Conservation (phyloP, 139 green algal species). For the Haematococcus sp. region DNA sequence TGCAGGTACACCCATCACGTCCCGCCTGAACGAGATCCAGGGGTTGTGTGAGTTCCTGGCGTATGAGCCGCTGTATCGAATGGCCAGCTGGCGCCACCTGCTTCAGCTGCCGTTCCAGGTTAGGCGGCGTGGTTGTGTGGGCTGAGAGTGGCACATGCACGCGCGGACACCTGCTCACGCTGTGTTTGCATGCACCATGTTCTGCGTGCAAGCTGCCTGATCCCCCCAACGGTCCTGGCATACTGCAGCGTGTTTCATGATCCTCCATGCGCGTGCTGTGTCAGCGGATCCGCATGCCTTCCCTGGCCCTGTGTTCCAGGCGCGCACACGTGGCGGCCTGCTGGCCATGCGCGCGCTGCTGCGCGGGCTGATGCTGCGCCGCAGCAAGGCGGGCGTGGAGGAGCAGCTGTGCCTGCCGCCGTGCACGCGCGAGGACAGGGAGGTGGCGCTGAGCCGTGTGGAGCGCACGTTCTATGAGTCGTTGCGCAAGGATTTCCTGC, state of each 20-base stretch:
- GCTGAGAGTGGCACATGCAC: too few relatives aligned
- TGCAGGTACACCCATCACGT: constrained; percentile 28
- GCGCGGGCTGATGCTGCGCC: constrained; percentile 55
- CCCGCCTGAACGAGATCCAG: constrained; percentile 22
- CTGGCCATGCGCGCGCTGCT: constrained; percentile 44
- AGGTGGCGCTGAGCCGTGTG: constrained; percentile 41
- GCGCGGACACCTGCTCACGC: too few relatives aligned
- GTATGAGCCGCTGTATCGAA: constrained; percentile 41
- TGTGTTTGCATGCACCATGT: too few relatives aligned
- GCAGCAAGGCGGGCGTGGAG: constrained; percentile 49
- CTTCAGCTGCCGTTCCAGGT: constrained; percentile 20
- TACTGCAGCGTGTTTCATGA: too few relatives aligned
- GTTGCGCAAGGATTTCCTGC: background rate
- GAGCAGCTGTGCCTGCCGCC: constrained; percentile 55
- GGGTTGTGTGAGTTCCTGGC: constrained; percentile 61
- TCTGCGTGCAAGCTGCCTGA: too few relatives aligned
- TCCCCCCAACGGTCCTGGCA: too few relatives aligned
- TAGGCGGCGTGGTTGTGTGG: too few relatives aligned
- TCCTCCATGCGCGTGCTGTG: too few relatives aligned
- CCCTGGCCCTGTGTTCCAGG: too few relatives aligned
- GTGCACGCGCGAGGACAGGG: constrained; percentile 37
- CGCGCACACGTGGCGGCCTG: constrained; percentile 8
- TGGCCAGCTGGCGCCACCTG: constrained; percentile 28
- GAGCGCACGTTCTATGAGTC: constrained; percentile 51
- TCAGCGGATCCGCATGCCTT: too few relatives aligned